phyloP scores from a whole-genome alignment of 495 filamentous ascomycete genomes.

The Astrothelium macrocarpum region DNA sequence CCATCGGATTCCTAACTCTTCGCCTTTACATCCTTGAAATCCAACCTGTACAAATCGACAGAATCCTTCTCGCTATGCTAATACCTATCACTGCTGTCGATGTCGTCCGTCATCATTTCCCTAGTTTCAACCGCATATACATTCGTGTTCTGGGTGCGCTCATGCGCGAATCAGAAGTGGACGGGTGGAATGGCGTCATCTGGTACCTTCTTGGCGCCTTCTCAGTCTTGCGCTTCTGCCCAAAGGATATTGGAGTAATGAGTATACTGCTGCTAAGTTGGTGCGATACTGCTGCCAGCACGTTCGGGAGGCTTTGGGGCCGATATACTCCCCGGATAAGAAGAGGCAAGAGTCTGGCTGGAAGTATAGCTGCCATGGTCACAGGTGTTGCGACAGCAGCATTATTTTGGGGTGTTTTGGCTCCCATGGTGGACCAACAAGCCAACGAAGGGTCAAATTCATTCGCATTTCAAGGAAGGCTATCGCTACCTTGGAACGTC shows the following conservation, averaged over 20 bases:
- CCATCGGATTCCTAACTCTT: constrained; percentile 87
- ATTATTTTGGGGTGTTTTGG: constrained; percentile 80
- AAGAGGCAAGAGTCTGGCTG: constrained; percentile 82
- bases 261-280: constrained; percentile 82
- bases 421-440: constrained; percentile 36
- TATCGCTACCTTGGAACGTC: constrained; percentile 51
- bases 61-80: constrained; percentile 68
- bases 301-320: constrained; percentile 79
- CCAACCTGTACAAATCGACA: constrained; percentile 65
- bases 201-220: constrained; percentile 91
- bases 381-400: constrained; percentile 73
- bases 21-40: constrained; percentile 69
- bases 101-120: constrained; percentile 67
- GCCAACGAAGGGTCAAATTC: constrained; percentile 48
- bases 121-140: constrained; percentile 77
- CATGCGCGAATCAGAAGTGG: constrained; percentile 93
- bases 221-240: constrained; percentile 73
- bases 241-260: constrained; percentile 90
- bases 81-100: constrained; percentile 85
- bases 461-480: constrained; percentile 72
- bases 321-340: constrained; percentile 78
- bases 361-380: constrained; percentile 70
- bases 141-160: constrained; percentile 73
- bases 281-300: constrained; percentile 96
- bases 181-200: constrained; percentile 90